Evolutionary conservation across 768 basidiomycete genomes (phyloP).

Genomic region (Suillus weaverae): DNA sequence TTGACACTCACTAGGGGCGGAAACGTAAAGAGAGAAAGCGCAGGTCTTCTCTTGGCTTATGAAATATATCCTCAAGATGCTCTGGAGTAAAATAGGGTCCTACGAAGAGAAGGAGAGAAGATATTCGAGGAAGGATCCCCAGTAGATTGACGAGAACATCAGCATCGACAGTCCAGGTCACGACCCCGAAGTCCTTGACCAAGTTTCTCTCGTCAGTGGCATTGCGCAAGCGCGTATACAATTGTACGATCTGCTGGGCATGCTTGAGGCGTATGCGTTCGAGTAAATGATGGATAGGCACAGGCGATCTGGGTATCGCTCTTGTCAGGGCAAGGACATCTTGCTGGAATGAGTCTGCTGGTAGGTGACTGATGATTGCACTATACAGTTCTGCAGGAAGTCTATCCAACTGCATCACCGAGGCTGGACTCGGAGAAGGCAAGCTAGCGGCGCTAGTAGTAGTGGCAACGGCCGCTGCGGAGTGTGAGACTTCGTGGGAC

Average conservation of each 20-base stretch:
- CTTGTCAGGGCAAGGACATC: slow-evolving; percentile 59
- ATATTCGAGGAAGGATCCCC: slow-evolving; percentile 50
- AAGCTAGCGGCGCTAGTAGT: background rate
- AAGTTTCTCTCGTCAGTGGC: slow-evolving; percentile 33
- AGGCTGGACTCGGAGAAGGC: background rate
- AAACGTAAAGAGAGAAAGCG: slow-evolving; percentile 66
- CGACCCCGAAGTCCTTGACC: slow-evolving; percentile 52
- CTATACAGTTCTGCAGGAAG: slow-evolving; percentile 72
- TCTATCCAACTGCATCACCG: slow-evolving; percentile 18
- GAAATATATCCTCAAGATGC: slow-evolving; percentile 71
- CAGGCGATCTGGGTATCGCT: slow-evolving; percentile 59
- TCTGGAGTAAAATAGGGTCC: slow-evolving; percentile 81
- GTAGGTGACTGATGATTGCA: slow-evolving; percentile 53
- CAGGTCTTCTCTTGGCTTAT: slow-evolving; percentile 47
- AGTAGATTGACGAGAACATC: slow-evolving; percentile 74
- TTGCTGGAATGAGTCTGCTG: slow-evolving; percentile 45
- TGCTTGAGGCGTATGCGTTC: slow-evolving; percentile 51
- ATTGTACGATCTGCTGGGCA: slow-evolving; percentile 50
- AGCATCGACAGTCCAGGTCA: slow-evolving; percentile 72
- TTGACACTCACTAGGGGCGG: slow-evolving; percentile 70
- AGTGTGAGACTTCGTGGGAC: background rate
- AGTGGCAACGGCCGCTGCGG: background rate
- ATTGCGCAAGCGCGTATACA: slow-evolving; percentile 57
- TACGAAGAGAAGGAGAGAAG: slow-evolving; percentile 58
- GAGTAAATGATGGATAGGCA: slow-evolving; percentile 61